Conservation (phyloP, 345 rosid species). For the Linum tenue region DNA sequence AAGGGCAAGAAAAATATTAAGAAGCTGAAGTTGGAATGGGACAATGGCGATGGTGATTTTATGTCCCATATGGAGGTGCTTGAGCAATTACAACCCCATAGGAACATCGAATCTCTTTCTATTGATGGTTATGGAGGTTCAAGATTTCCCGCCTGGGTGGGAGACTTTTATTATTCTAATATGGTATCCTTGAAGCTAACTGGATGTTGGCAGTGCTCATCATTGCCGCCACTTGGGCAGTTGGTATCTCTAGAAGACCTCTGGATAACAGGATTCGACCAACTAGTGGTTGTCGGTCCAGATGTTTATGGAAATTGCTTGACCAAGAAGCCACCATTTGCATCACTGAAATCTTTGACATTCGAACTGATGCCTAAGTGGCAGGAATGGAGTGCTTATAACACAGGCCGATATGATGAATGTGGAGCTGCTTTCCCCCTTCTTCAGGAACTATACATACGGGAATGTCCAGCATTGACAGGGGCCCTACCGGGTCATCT, state of each 20-base stretch:
- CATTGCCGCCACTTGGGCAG: not conserved
- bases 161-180: not conserved
- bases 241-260: not conserved
- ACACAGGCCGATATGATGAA: not conserved
- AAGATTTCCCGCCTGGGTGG: slow-evolving; percentile 3
- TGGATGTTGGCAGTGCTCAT: not conserved
- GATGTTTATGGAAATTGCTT: not conserved
- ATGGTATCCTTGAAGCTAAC: not conserved
- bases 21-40: not conserved
- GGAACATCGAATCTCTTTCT: not conserved
- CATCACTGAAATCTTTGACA: not conserved
- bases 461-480: not conserved
- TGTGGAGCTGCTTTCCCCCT: not conserved
- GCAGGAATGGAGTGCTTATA: not conserved
- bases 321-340: not conserved
- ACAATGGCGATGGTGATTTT: not conserved
- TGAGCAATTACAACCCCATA: not conserved
- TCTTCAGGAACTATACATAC: not conserved
- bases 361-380: not conserved
- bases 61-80: not conserved
- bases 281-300: not conserved
- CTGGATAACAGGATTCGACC: not conserved
- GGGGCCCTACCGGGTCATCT: not conserved
- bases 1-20: not conserved
- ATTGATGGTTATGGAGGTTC: not conserved